Base-by-base conservation (phyloP, 2,329 filamentous ascomycete species). In the Macrophomina pseudophaseolina region DNA sequence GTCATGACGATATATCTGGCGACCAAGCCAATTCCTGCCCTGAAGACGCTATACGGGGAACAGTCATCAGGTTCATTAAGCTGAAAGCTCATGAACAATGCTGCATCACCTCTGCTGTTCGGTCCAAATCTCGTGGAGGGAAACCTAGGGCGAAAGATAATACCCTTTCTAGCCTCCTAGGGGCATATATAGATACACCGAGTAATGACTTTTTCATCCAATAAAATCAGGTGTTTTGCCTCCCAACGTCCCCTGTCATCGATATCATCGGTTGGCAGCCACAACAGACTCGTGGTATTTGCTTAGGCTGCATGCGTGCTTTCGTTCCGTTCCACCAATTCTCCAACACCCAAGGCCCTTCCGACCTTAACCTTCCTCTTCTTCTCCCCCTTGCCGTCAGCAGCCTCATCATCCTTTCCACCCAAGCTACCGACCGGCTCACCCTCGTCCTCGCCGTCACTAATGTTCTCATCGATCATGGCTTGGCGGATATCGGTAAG, bases 311-410 rank as follows among this genome's bases (percentile, higher is more conserved):
- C 54, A 28, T 66, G 53, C 16, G 53, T 32, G 23, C 60, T 84
- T 79, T 91, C 89, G 69, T 87, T 87, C 81, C 87, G 88, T 82
- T 93, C 90, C 28, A 93, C 89, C 74, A 93, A 79, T 71, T 90
- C 90, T 2, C 77, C 91, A 0, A 97, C 93, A 1, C 94, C 94
- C 59, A 96, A 76, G 0, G 84, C 86, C 73, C 93, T 84, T 16
- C 94, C 94, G 60, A 97, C 91, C 81, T 92, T 94, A 70, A 91
- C 85, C 88, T 91, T 91, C 77, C 87, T 89, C 73, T 79, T 80
- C 69, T 80, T 80, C 66, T 79, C 80, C 68, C 82, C 80, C 66
- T 79, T 75, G 44, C 78, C 81, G 28, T 79, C 81, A 71, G 73
- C 69, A 51, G 28, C 81, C 66, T 82, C 80, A 12, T 59, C 66